Evolutionary conservation across 2,329 filamentous ascomycete genomes (phyloP).

Genomic region (Verticillium nonalfalfae): DNA sequence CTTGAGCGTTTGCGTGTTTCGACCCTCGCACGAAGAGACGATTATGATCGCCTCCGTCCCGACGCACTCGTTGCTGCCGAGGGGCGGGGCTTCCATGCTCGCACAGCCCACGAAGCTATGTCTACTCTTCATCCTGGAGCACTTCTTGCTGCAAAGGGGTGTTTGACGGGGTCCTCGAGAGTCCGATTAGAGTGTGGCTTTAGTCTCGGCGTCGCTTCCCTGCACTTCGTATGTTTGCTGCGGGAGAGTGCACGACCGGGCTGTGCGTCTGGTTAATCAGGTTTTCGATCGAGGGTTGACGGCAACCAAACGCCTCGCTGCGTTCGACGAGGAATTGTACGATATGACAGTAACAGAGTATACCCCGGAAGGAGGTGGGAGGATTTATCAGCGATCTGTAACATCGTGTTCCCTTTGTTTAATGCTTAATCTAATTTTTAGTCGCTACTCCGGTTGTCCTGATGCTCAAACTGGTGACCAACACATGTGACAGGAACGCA

Average conservation of each 20-base stretch:
- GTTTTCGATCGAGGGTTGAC: neutral
- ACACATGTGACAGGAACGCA: neutral
- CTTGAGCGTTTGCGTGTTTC: neutral
- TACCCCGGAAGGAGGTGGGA: neutral
- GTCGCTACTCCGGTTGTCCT: neutral
- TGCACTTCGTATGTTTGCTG: neutral
- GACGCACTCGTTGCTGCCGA: neutral
- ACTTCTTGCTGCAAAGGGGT: neutral
- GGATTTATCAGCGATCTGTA: neutral
- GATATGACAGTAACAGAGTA: neutral
- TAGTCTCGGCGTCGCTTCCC: neutral
- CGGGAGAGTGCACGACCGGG: neutral
- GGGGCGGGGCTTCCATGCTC: neutral
- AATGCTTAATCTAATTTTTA: neutral
- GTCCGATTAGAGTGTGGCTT: neutral
- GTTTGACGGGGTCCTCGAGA: neutral
- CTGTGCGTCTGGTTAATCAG: neutral
- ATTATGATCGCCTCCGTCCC: neutral
- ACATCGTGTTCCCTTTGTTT: neutral
- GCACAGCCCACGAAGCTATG: neutral
- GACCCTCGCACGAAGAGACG: neutral
- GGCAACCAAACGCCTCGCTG: neutral
- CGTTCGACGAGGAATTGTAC: neutral
- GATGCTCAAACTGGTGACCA: neutral
- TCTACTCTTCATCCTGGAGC: neutral